Base-by-base conservation (phyloP, 768 basidiomycete species). In the Rhizopogon roseolus region DNA sequence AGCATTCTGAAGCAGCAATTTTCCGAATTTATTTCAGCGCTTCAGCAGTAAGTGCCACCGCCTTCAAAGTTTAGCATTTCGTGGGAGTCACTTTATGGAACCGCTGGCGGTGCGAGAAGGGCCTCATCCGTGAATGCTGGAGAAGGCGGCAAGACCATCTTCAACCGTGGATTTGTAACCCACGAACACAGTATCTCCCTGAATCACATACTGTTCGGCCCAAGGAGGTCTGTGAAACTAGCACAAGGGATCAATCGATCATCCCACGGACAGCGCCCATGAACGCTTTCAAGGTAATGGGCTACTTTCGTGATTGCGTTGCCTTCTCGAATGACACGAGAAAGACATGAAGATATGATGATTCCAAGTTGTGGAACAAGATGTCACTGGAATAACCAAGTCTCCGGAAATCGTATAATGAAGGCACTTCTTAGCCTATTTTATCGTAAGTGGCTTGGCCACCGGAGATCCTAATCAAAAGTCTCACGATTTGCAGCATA, bases 381-480 rank as follows among this genome's bases (percentile, higher is more conserved):
- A 5, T 43, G 7, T 27, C 34, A 36, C 43, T 29, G 43, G 45
- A 46, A 46, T 46, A 46, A 46, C 45, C 19, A 22, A 36, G 46
- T 48, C 32, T 36, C 34, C 46, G 46, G 19, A 36, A 13, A 28
- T 44, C 41, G 41, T 41, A 42, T 22, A 36, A 17, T 45, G 28
- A 45, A 44, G 42, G 42, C n/a, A 28, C 36, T 39, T 49, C 55
- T 49, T 45, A 41, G 16, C 50, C 27, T 27, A 52, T 52, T 41
- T 50, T 54, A 38, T 32, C 34, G 28, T 42, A 55, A 50, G 57
- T 41, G 37, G 32, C 34, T 9, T 29, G 28, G 34, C 19, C 25
- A 41, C 5, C 52, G 48, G 43, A 53, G 42, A 50, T 41, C 34
- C 41, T 53, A 50, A 56, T 57, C 16, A 45, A 53, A 53, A 48